Base-by-base conservation (phyloP, 2,329 filamentous ascomycete genomes). In the Rasamsonia emersonii region DNA sequence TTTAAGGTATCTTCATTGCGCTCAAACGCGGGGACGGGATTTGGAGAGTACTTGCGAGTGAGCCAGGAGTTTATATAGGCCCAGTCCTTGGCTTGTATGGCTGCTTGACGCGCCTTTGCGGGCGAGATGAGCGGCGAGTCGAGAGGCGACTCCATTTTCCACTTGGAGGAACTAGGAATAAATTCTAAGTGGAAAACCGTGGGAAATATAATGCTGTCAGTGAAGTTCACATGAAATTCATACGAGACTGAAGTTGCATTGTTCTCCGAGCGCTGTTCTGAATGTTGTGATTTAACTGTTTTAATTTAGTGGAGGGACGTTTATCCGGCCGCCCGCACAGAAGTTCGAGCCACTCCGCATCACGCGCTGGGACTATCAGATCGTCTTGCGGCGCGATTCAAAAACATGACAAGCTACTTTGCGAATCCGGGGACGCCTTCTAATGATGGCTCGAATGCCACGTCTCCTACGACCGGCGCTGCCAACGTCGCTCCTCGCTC, bases 21-120 rank as follows among this genome's bases (percentile, higher is more conserved):
- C 62, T 96, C 89, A 56, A 94, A 94, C 1, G 68, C 53, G 0
- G 86, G 86, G 0, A 79, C 63, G 0, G 70, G 54, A 27, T 72
- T 73, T 18, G 74, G 71, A 26, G 70, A 68, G 45, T 82, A 83
- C 50, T 82, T 82, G 37, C 73, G 70, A 27, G 70, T 67, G 8
- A 95, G 75, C 88, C 89, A 96, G 46, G 68, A 67, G 59, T 93
- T 86, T 45, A 95, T 73, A 44, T 83, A 86, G 34, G 78, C 79
- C 89, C 89, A 96, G 60, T 95, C 88, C 53, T 89, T 88, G 28
- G 86, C 83, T 41, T 82, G 78, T 9, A 82, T 82, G 40, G 83
- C 82, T 44, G 85, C 82, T 39, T 82, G 79, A 37, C 85, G 80
- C 14, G 73, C 73, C 54, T 77, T 77, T 5, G 72, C 72, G 4